These are phyloP conservation scores for Sporothrix luriei DNA, from an alignment of 2,329 filamentous ascomycete genomes.

Conservation along the genomic window DNA sequence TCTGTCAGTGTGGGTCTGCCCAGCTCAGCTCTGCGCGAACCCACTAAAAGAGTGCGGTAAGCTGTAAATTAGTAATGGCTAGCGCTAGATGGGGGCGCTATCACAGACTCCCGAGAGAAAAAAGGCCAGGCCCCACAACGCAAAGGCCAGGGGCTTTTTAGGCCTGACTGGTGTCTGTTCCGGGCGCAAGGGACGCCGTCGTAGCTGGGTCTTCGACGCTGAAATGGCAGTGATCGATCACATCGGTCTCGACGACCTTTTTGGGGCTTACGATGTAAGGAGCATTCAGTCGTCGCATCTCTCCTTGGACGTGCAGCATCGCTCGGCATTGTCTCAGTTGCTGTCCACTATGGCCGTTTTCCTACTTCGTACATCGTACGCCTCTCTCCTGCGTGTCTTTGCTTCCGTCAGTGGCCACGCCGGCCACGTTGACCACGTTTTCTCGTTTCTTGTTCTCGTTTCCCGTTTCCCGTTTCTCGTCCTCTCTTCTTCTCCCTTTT, in stretches of 20 bases:
- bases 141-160: conserved; percentile 15
- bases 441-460: background rate
- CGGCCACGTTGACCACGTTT: background rate
- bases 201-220: background rate
- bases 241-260: too few species aligned
- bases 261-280: too few species aligned
- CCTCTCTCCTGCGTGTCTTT: background rate
- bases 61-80: background rate
- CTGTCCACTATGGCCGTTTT: background rate
- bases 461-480: background rate
- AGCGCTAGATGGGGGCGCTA: background rate
- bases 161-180: too few species aligned
- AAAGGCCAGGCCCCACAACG: background rate
- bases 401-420: background rate
- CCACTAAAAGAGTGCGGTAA: background rate
- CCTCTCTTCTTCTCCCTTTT: too few species aligned
- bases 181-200: conserved; percentile 6
- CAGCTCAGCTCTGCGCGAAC: background rate
- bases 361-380: background rate
- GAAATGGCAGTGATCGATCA: background rate
- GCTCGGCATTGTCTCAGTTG: background rate
- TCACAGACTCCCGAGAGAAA: background rate
- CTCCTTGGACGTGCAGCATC: conserved; percentile 26
- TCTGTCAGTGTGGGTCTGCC: background rate
- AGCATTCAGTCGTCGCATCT: too few species aligned